Conservation (phyloP, 202 grass and related monocot species). For the Cymbopogon flexuosus region DNA sequence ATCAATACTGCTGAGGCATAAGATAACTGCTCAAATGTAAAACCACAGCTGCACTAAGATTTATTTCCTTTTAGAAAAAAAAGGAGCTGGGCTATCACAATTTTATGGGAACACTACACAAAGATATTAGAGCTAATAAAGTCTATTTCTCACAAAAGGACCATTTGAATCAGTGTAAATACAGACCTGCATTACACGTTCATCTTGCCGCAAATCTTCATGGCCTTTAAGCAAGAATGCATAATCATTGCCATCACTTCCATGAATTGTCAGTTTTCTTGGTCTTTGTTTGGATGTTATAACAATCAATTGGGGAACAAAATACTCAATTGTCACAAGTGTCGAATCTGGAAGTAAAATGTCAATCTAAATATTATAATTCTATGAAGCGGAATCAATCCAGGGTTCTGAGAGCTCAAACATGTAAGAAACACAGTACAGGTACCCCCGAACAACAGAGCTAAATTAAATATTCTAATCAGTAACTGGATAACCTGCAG, state of each 20-base stretch:
- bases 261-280: constrained; percentile 87
- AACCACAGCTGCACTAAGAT: background rate
- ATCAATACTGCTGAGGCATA: constrained; percentile 8
- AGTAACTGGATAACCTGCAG: constrained; percentile 52
- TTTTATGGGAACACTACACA: constrained; percentile 14
- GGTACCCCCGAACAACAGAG: background rate
- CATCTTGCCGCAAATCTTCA: constrained; percentile 98
- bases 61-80: background rate
- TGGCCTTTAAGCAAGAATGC: constrained; percentile 97
- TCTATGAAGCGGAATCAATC: background rate
- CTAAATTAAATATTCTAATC: constrained; percentile 16
- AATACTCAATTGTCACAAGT: constrained; percentile 79
- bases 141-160: background rate
- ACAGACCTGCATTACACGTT: constrained; percentile 98
- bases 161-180: background rate
- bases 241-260: constrained; percentile 93
- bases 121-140: background rate
- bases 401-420: background rate
- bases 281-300: constrained; percentile 98
- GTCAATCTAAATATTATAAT: constrained; percentile 6
- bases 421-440: background rate
- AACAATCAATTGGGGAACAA: constrained; percentile 83
- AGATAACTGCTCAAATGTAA: constrained; percentile 14
- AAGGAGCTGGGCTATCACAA: background rate
- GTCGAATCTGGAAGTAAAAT: constrained; percentile 61